Percentiles rank a stretch among this genome's conserved stretches.
phyloP scores from a whole-genome alignment of 495 filamentous ascomycete genomes.

The Aspergillus cavernicola region DNA sequence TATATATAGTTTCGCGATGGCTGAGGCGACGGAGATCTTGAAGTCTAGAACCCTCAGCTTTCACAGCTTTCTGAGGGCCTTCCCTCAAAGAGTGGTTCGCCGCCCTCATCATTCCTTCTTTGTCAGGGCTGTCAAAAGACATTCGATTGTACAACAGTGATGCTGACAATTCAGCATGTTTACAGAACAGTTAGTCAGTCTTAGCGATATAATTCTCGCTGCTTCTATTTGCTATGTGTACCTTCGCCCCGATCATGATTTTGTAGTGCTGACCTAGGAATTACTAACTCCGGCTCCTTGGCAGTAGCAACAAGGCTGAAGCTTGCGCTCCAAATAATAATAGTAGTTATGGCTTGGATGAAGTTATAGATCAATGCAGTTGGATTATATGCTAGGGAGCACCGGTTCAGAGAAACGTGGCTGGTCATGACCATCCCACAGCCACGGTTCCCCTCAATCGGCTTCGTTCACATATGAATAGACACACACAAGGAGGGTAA shows the following conservation, averaged over 20 bases:
- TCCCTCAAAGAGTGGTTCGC: neutral
- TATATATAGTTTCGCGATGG: neutral
- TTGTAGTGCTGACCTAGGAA: neutral
- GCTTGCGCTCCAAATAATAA: no score
- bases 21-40: neutral
- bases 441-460: neutral
- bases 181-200: neutral
- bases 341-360: no score
- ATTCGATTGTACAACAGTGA: neutral
- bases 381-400: neutral
- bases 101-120: neutral
- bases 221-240: neutral
- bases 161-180: neutral
- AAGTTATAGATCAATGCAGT: neutral
- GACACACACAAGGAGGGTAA: constrained; percentile 9
- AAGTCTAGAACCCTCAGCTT: constrained; percentile 6
- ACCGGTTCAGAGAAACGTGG: neutral
- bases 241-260: neutral
- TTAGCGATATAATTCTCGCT: neutral
- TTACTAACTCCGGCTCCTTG: neutral
- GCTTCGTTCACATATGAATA: constrained; percentile 5
- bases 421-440: neutral
- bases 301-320: no score
- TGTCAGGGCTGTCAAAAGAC: neutral
- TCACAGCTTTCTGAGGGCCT: no score